Evolutionary conservation across 2,329 filamentous ascomycete genomes (phyloP).

Genomic region (Ophiostoma ulmi): DNA sequence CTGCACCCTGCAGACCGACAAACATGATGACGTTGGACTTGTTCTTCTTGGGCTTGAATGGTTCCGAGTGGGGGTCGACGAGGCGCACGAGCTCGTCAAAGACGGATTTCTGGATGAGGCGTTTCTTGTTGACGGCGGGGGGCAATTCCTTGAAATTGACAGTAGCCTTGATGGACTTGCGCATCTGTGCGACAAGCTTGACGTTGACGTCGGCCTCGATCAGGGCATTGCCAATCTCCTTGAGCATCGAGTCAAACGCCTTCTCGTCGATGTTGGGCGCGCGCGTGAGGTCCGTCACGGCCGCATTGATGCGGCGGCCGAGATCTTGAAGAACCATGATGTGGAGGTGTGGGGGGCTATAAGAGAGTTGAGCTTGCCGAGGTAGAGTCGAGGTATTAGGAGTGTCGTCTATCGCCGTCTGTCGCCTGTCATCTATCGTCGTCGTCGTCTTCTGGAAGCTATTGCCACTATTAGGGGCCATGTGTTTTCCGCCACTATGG

Average conservation of each 20-base stretch:
- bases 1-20: slow-evolving; percentile 92
- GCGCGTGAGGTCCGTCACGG: slow-evolving; percentile 86
- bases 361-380: not conserved
- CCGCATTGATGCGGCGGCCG: slow-evolving; percentile 95
- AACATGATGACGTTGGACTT: slow-evolving; percentile 99
- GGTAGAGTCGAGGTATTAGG: not conserved
- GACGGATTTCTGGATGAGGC: slow-evolving; percentile 93
- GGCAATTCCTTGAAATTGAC: slow-evolving; percentile 96
- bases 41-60: slow-evolving; percentile 95
- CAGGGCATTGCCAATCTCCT: slow-evolving; percentile 93
- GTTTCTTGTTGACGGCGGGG: slow-evolving; percentile 93
- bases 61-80: slow-evolving; percentile 89
- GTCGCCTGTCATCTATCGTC: not conserved
- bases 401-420: not conserved
- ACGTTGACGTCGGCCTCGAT: slow-evolving; percentile 98
- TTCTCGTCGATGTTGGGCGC: slow-evolving; percentile 95
- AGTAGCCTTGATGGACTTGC: slow-evolving; percentile 82
- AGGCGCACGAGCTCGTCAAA: slow-evolving; percentile 95
- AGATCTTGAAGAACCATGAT: slow-evolving; percentile 97
- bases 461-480: slow-evolving; percentile 16
- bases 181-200: slow-evolving; percentile 80
- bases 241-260: slow-evolving; percentile 97
- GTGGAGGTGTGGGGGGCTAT: not conserved
- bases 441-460: slow-evolving; percentile 14
- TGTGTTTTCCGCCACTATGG: slow-evolving; percentile 22